Conservation (phyloP, 306 rosid genomes). For the Fagus sylvatica region DNA sequence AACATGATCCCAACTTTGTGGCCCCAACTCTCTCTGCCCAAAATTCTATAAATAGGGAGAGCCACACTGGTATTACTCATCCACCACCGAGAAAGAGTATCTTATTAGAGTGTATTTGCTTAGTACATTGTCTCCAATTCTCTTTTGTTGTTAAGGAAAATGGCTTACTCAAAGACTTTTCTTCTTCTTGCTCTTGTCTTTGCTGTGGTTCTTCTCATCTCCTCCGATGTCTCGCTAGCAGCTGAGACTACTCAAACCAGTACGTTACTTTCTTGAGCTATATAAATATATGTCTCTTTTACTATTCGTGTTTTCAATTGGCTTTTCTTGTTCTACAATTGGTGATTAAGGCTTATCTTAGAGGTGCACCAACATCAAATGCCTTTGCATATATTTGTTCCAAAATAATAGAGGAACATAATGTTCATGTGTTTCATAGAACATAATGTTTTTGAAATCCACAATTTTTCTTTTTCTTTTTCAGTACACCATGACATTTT, state of each 20-base stretch:
- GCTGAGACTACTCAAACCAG: background rate
- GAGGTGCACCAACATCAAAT: too few species aligned
- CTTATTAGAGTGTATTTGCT: background rate
- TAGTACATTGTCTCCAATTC: background rate
- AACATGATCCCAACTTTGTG: too few species aligned
- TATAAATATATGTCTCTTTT: background rate
- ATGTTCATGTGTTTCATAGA: too few species aligned
- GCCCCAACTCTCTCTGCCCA: background rate
- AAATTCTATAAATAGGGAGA: too few species aligned
- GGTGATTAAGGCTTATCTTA: too few species aligned
- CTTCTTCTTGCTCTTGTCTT: background rate
- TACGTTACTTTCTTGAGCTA: background rate
- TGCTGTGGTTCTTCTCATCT: background rate
- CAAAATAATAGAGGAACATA: background rate
- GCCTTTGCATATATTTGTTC: too few species aligned
- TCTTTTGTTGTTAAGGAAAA: background rate
- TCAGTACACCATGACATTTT: background rate
- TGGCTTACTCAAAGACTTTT: constrained; percentile 5
- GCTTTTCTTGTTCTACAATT: background rate
- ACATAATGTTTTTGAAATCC: too few species aligned
- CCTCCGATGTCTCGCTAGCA: background rate
- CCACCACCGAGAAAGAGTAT: background rate
- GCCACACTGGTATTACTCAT: background rate
- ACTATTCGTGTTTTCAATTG: background rate
- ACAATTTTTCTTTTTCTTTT: background rate